Base-by-base conservation (phyloP, 768 basidiomycete species). In the Podaxis rugospora region DNA sequence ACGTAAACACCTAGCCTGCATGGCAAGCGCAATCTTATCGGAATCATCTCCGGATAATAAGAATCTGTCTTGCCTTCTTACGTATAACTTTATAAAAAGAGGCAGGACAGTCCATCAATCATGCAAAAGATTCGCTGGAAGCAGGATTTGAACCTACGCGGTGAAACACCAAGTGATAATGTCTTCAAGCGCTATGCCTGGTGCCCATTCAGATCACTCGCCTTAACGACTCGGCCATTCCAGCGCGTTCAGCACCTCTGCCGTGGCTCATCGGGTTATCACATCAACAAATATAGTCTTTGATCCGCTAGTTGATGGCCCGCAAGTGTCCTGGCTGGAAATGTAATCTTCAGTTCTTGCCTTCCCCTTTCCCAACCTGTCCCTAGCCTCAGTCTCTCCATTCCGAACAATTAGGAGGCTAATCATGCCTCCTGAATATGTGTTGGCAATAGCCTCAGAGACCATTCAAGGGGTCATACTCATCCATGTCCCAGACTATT, bases 121-220 rank as follows among this genome's bases (percentile, higher is more conserved):
- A 23, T 2, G 18, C 21, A 69, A 82, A 85, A 83, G 77, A 67
- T 80, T 78, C 88, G 88, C 87, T 88, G 86, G 85, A 84, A 89
- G 85, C 87, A 90, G 88, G 88, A 86, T 89, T 90, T 88, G 88
- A 89, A 89, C 88, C 87, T 89, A 87, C 87, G 88, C 88, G 88
- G 88, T 83, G 81, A 87, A 85, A 83, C 81, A 83, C 88, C 88
- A 89, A 88, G 86, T 88, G 88, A 89, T 89, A 71, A 63, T 72
- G 71, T 68, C 47, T 27, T 42, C 23, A 14, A 49, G 51, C 51
- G 18, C 52, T 4, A 25, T 16, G 11, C 1, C 9, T 14, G 10
- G 37, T 74, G 67, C 51, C 13, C 59, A 74, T 89, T 90, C 88
- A 89, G 90, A 89, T 89, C 88, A 88, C 85, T 89, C 88, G 87